Base-by-base conservation (phyloP, 1,284 basidiomycete genomes). In the Malassezia sympodialis region DNA sequence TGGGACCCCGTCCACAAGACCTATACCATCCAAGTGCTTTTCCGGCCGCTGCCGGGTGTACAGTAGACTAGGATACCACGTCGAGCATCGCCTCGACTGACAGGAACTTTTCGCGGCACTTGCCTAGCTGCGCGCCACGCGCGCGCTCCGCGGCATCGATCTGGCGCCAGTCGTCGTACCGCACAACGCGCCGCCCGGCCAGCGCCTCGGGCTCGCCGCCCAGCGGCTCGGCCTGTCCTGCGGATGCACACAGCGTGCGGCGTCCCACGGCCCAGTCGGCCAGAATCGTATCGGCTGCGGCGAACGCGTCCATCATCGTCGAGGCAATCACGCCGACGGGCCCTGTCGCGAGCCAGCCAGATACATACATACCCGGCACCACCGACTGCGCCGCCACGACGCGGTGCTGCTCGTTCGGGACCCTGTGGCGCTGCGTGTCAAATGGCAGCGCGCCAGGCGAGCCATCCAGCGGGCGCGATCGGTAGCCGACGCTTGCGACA, bases 231-330 rank as follows among this genome's bases (percentile, higher is more conserved):
- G 8, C 21, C 14, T 23, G 8, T 2, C 37, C 49, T 8, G 23
- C 43, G 21, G 51, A 23, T 10, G 37, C 45, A 26, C 48, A 52
- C 4, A 49, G 40, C 19, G 49, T 46, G 1, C 5, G 26, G 3
- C 17, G 11, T 42, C 11, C 27, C 32, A 28, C 19, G 45, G 48
- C 45, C 31, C 65, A 51, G 62, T 89, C 88, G 2, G 76, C 68
- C 1, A 87, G 62, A 43, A 93, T 81, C 1, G 80, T 78, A 46
- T 88, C 84, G 0, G 86, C 85, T 1, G 87, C 83, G 2, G 79
- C 78, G 69, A 90, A 90, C 15, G 93, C 88, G 73, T 96, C 83
- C 76, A 89, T 83, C 90, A 98, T 91, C 23, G 94, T 96, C 15
- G 84, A 81, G 0, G 89, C 91, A 43, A 98, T 82, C 12, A 98